These are phyloP conservation scores for Cryomyces antarcticus DNA, from an alignment of 495 filamentous ascomycete species.

Conservation along the genomic window DNA sequence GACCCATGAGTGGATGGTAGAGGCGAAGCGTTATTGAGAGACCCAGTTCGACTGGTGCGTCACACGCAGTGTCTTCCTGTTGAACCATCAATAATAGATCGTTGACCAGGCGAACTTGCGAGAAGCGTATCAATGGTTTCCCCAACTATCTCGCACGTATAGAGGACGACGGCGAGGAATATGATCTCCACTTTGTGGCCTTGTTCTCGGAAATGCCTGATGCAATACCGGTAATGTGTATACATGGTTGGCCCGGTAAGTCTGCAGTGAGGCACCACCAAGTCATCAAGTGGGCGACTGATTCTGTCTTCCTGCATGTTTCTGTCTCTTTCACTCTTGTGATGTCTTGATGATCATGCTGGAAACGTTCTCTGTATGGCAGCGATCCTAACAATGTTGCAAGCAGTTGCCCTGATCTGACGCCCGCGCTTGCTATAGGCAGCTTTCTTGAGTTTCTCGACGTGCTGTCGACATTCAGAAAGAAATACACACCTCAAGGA, in stretches of 20 bases:
- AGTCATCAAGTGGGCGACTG: too few relatives aligned
- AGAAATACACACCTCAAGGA: conserved; percentile 30
- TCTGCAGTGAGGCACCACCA: too few relatives aligned
- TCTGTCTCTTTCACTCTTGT: too few relatives aligned
- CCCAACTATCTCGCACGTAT: conserved; percentile 38
- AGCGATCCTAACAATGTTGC: too few relatives aligned
- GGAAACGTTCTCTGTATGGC: too few relatives aligned
- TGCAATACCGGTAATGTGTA: conserved; percentile 38
- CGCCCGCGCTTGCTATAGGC: too few relatives aligned
- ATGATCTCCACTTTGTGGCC: conserved; percentile 39
- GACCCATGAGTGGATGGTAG: conserved; percentile 31
- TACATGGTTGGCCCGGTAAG: conserved; percentile 38
- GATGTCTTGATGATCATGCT: too few relatives aligned
- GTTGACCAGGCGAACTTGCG: background rate
- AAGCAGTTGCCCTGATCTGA: too few relatives aligned
- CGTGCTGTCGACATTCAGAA: conserved; percentile 22
- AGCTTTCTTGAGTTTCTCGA: conserved; percentile 28
- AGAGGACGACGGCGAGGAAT: conserved; percentile 17
- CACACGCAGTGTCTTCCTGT: background rate
- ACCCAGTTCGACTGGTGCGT: conserved; percentile 6
- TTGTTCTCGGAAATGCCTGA: conserved; percentile 36
- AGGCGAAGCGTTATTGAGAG: conserved; percentile 29
- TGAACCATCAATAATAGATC: background rate
- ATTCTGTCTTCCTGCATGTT: too few relatives aligned
- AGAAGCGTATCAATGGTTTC: conserved; percentile 38